Evolutionary conservation across 352 stramenopile species (phyloP).

Genomic region (Globisporangium perplexum): DNA sequence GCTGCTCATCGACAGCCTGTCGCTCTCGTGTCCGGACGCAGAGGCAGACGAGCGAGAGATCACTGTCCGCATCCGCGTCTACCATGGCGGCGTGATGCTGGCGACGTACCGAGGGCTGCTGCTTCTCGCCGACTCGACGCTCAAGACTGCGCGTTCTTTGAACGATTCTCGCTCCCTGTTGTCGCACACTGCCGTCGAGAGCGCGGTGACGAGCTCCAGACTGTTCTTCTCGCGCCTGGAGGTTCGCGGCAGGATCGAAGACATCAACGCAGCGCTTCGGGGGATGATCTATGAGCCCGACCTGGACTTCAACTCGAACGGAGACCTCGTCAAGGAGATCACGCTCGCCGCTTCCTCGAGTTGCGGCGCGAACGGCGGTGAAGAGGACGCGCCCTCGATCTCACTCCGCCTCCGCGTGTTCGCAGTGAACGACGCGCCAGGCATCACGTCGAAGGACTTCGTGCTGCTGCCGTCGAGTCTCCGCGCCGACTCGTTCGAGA

Average conservation of each 20-base stretch:
- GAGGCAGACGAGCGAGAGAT: constrained; percentile 27
- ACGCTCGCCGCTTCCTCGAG: constrained; percentile 4
- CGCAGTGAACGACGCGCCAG: constrained; percentile 29
- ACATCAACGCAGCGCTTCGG: constrained; percentile 43
- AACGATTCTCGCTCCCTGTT: neutral
- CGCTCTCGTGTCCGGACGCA: constrained; percentile 25
- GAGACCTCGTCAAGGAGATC: constrained; percentile 31
- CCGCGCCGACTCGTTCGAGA: constrained; percentile 1
- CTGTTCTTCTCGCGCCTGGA: constrained; percentile 38
- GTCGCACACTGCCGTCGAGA: constrained; percentile 1
- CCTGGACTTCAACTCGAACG: constrained; percentile 44
- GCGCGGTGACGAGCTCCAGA: constrained; percentile 16
- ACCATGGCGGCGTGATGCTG: constrained; percentile 52
- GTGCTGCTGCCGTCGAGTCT: constrained; percentile 6
- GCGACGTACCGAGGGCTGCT: constrained; percentile 32
- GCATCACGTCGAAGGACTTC: constrained; percentile 27
- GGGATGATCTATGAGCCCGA: constrained; percentile 51
- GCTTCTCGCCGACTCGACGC: constrained; percentile 14
- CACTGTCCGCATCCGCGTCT: constrained; percentile 23
- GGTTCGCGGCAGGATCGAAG: constrained; percentile 24
- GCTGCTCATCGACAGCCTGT: constrained; percentile 28
- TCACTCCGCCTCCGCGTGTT: constrained; percentile 20
- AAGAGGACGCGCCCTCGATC: constrained; percentile 3
- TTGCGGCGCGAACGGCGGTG: neutral
- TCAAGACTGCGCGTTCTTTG: constrained; percentile 6